A percentile compares a stretch with the other conserved stretches of the same genome.
Conservation (phyloP, 176 grass and related monocot genomes). For the Typha latifolia region DNA sequence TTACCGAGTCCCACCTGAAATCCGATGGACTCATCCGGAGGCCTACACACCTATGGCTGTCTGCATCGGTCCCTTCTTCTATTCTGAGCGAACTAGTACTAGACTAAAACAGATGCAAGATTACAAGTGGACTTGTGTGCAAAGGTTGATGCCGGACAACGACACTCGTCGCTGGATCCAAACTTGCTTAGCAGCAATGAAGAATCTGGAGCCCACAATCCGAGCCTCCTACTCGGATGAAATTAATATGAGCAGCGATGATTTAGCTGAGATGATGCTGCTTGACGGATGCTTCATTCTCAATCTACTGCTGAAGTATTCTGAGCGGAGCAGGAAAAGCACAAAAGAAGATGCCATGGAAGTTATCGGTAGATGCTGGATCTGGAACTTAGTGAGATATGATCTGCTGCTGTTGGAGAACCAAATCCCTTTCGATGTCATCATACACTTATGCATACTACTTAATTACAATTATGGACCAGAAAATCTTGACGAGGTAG, state of each 20-base stretch:
- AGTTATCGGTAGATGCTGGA: too few relatives aligned
- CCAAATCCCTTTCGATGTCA: background rate
- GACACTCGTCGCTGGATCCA: background rate
- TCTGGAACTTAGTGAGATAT: constrained; percentile 3
- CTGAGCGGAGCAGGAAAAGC: too few relatives aligned
- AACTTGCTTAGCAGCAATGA: background rate
- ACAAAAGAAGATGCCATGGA: too few relatives aligned
- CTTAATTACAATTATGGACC: too few relatives aligned
- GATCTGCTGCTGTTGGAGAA: too few relatives aligned
- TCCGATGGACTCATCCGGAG: background rate
- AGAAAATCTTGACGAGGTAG: too few relatives aligned
- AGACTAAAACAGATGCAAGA: background rate
- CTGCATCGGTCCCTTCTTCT: constrained; percentile 5
- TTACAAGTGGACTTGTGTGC: constrained; percentile 1
- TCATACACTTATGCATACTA: too few relatives aligned
- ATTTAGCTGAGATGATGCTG: constrained; percentile 10
- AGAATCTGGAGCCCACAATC: accelerated
- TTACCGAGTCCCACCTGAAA: constrained; percentile 2
- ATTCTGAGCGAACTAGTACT: background rate
- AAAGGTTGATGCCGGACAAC: background rate
- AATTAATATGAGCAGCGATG: accelerated
- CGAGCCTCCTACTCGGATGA: background rate
- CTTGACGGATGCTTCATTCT: constrained; percentile 37
- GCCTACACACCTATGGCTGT: constrained; percentile 5
- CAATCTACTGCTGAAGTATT: constrained; percentile 10